Conservation (phyloP, 768 basidiomycete species). For the Hygrophorus pudorinus region DNA sequence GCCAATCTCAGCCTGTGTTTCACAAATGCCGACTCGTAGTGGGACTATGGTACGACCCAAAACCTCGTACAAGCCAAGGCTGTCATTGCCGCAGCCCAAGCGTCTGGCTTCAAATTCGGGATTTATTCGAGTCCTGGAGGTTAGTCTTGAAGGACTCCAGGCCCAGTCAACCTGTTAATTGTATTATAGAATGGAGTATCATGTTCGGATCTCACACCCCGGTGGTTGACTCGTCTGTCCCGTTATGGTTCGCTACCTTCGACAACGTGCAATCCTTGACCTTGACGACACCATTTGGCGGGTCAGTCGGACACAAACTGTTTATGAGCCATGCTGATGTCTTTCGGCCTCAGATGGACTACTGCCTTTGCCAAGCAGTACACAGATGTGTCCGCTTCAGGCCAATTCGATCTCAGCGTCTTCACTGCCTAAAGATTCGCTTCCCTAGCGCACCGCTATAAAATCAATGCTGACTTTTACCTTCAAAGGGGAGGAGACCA, state of each 20-base stretch:
- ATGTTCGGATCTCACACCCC: background rate
- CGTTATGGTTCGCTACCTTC: background rate
- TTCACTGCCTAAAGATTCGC: conserved; percentile 1
- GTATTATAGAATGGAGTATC: too few relatives aligned
- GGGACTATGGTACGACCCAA: background rate
- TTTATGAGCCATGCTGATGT: background rate
- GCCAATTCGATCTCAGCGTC: conserved; percentile 16
- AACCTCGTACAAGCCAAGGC: background rate
- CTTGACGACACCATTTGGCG: background rate
- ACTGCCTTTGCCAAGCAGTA: conserved; percentile 19
- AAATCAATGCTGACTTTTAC: too few relatives aligned
- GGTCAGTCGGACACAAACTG: background rate
- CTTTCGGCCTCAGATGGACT: conserved; percentile 15
- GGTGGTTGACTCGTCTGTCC: background rate
- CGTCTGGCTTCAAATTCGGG: background rate
- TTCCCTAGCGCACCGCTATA: too few relatives aligned
- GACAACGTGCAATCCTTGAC: background rate
- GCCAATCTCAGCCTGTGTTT: background rate
- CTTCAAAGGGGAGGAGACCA: too few relatives aligned
- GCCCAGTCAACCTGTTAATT: too few relatives aligned
- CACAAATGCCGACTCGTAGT: background rate
- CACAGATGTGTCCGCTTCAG: conserved; percentile 18
- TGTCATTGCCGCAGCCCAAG: background rate
- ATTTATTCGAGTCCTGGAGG: background rate
- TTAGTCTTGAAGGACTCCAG: background rate